phyloP scores from a whole-genome alignment of 345 rosid genomes.

The Corymbia maculata region DNA sequence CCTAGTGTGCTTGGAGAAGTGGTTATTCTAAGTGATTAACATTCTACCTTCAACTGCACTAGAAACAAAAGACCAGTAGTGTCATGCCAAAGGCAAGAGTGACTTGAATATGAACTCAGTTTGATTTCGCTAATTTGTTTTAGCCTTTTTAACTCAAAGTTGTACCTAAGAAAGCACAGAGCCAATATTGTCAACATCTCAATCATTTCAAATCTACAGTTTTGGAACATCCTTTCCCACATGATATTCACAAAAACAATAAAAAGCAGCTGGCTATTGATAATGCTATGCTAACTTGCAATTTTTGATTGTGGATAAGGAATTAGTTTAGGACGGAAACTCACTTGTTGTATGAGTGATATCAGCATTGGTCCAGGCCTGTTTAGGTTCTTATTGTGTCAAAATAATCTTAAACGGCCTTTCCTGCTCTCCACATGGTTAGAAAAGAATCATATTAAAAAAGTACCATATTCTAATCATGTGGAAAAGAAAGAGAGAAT shows the following conservation, averaged over 20 bases:
- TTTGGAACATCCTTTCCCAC: neutral
- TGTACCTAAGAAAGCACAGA: neutral
- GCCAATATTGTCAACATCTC: too few species aligned
- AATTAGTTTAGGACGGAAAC: neutral
- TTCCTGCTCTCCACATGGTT: neutral
- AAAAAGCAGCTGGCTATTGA: too few species aligned
- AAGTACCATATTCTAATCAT: neutral
- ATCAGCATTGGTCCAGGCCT: neutral
- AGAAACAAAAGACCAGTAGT: neutral
- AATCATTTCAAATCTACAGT: neutral
- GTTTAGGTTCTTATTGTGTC: neutral
- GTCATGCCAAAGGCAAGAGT: neutral
- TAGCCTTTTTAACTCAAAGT: neutral
- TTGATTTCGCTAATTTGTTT: neutral
- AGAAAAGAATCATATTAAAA: neutral
- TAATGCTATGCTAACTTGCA: too few species aligned
- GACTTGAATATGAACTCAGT: neutral
- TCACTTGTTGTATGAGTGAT: neutral
- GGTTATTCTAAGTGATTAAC: neutral
- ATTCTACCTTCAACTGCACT: neutral
- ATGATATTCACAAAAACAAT: too few species aligned
- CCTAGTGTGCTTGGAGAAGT: neutral
- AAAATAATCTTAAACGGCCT: neutral
- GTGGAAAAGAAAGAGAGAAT: neutral
- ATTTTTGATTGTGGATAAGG: neutral